Conservation (phyloP, 441 rosid genomes). For the Erysimum cheiri region DNA sequence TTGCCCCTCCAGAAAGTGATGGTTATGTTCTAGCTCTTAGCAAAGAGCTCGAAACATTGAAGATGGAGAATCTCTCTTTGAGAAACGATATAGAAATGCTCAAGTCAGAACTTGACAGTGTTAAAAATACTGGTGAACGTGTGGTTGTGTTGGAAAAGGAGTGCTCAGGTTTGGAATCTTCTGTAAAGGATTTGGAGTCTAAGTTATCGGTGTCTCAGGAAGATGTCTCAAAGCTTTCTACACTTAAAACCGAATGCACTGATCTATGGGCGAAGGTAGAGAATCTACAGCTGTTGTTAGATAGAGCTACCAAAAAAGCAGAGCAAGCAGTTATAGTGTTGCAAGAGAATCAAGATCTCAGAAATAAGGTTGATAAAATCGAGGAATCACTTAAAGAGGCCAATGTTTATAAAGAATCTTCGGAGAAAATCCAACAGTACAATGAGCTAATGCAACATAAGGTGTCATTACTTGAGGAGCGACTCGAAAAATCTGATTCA, state of each 20-base stretch:
- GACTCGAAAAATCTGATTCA: constrained; percentile 84
- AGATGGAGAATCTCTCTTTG: constrained; percentile 67
- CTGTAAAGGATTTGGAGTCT: constrained; percentile 74
- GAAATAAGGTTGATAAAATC: constrained; percentile 78
- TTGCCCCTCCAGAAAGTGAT: constrained; percentile 44
- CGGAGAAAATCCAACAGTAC: constrained; percentile 77
- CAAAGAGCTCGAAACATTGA: constrained; percentile 69
- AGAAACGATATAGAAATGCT: constrained; percentile 72
- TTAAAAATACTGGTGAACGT: constrained; percentile 70
- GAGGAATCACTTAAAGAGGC: constrained; percentile 88
- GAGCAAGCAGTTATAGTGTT: constrained; percentile 80
- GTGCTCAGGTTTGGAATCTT: constrained; percentile 60
- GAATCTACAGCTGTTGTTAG: constrained; percentile 65
- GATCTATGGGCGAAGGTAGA: constrained; percentile 78
- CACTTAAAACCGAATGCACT: constrained; percentile 73
- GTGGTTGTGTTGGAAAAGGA: constrained; percentile 72
- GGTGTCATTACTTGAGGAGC: constrained; percentile 82
- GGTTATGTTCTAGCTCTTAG: constrained; percentile 53
- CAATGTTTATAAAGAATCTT: constrained; percentile 69
- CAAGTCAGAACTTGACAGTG: constrained; percentile 55
- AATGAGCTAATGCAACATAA: constrained; percentile 88
- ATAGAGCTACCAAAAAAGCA: constrained; percentile 84
- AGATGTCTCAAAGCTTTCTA: constrained; percentile 69
- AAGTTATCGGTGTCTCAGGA: constrained; percentile 71
- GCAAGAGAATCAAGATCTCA: constrained; percentile 88